Evolutionary conservation across 768 basidiomycete species (phyloP).

Genomic region (Ramaria rubella): DNA sequence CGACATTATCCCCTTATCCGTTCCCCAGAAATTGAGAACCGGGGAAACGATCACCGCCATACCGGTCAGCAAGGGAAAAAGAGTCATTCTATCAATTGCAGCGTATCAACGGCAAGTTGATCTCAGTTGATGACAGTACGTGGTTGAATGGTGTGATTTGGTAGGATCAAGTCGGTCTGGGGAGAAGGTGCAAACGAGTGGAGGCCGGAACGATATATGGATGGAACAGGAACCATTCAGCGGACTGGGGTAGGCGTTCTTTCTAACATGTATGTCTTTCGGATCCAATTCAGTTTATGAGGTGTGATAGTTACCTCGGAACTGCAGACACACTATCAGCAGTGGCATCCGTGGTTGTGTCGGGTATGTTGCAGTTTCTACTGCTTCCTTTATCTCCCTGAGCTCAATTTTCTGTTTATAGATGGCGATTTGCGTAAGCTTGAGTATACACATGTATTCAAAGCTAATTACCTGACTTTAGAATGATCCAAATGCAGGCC

Average conservation of each 20-base stretch:
- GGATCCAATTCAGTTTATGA: background rate
- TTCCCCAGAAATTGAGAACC: conserved; percentile 20
- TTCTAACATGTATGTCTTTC: conserved; percentile 2
- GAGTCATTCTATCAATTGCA: conserved; percentile 41
- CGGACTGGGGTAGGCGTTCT: background rate
- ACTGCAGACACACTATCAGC: background rate
- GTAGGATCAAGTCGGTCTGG: too few species aligned
- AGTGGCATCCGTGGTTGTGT: conserved; percentile 4
- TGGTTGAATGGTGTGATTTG: conserved; percentile 35
- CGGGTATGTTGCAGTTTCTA: background rate
- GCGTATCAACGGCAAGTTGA: conserved; percentile 35
- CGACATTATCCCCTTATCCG: conserved; percentile 35
- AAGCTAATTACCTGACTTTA: conserved; percentile 4
- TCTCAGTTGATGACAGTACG: conserved; percentile 46
- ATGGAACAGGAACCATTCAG: background rate
- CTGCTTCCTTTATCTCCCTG: background rate
- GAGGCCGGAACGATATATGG: conserved; percentile 41
- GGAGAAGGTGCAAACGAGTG: too few species aligned
- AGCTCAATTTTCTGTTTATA: background rate
- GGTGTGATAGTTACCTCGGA: background rate
- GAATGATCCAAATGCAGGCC: too few species aligned
- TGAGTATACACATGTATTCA: background rate
- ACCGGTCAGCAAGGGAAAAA: conserved; percentile 41
- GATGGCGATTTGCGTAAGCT: conserved; percentile 5
- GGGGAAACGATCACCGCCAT: conserved; percentile 28